Base-by-base conservation (phyloP, 1,284 basidiomycete species). In the Pisolithus thermaeus region DNA sequence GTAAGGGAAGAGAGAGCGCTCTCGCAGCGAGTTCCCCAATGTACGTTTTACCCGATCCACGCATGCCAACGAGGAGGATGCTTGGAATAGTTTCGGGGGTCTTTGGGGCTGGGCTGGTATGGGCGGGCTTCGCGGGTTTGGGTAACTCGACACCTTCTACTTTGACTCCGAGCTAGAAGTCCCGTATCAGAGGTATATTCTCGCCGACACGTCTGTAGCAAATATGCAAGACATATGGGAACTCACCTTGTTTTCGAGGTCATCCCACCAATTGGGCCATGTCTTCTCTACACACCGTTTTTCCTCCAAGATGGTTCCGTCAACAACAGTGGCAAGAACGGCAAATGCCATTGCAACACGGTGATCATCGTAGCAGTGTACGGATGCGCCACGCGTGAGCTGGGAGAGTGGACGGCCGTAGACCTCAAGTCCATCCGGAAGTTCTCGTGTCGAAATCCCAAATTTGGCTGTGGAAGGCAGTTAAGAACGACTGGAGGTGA, bases 231-330 rank as follows among this genome's bases (percentile, higher is more conserved):
- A 36, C 22, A 6, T 4, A 56, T 74, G 14, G 12, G 11, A 5
- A 14, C 32, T 14, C 46, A 90, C 90, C 80, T 94, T 95, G 73
- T 91, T 92, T 66, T 92, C 83, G 22, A 99, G 77, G 69, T 98
- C 97, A 65, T 99, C 97, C 94, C 96, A 99, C 91, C 95, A 99
- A 66, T 95, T 94, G 2, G 97, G 96, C 96, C 96, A 99, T 0
- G 97, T 99, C 80, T 99, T 99, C 71, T 97, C 96, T 22, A 99
- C 96, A 63, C 96, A 98, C 50, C 96, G 79, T 73, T 97, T 97
- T 74, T 99, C 96, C 65, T 97, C 93, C 37, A 99, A 76, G 54
- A 93, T 74, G 1, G 91, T 92, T 27, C 82, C 84, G 35, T 79
- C 73, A 27, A 94, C 75, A 2, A 91, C 78, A 7, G 85, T 80